Evolutionary conservation across 2,329 filamentous ascomycete genomes (phyloP).

Genomic region (Neopestalotiopsis rosae): DNA sequence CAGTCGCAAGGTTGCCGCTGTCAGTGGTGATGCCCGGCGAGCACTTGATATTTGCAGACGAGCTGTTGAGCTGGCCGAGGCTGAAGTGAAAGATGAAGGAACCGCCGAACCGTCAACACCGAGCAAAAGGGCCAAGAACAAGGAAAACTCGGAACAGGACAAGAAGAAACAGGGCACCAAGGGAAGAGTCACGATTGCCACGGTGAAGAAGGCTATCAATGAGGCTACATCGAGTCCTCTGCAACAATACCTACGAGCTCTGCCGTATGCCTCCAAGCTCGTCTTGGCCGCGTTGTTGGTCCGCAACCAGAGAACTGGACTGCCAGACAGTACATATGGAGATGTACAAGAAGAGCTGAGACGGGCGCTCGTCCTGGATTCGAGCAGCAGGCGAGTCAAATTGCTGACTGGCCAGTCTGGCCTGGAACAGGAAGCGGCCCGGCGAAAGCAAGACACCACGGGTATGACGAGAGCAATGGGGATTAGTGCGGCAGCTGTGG

Average conservation of each 20-base stretch:
- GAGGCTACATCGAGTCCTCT: slow-evolving; percentile 93
- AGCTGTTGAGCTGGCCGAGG: slow-evolving; percentile 92
- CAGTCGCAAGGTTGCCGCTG: slow-evolving; percentile 93
- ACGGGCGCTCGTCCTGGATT: slow-evolving; percentile 67
- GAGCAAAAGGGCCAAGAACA: slow-evolving; percentile 55
- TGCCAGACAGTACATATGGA: slow-evolving; percentile 85
- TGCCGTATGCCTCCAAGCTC: slow-evolving; percentile 83
- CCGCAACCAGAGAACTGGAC: slow-evolving; percentile 79
- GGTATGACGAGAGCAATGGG: slow-evolving; percentile 31
- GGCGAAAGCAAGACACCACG: slow-evolving; percentile 29
- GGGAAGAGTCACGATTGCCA: slow-evolving; percentile 84
- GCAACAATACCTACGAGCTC: slow-evolving; percentile 83
- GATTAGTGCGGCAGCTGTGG: slow-evolving; percentile 76
- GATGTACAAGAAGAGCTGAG: slow-evolving; percentile 89
- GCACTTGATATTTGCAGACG: slow-evolving; percentile 94
- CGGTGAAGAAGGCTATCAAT: slow-evolving; percentile 91
- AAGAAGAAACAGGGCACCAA: slow-evolving; percentile 44
- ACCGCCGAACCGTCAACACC: slow-evolving; percentile 61
- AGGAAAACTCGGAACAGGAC: slow-evolving; percentile 30
- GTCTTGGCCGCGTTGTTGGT: slow-evolving; percentile 84
- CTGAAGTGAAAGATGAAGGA: slow-evolving; percentile 55
- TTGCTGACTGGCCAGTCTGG: slow-evolving; percentile 49
- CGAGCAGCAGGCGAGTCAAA: slow-evolving; percentile 63
- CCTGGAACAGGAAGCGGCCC: background rate
- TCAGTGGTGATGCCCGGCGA: slow-evolving; percentile 90